Base-by-base conservation (phyloP, 2,329 filamentous ascomycete species). In the Colletotrichum sansevieriae region DNA sequence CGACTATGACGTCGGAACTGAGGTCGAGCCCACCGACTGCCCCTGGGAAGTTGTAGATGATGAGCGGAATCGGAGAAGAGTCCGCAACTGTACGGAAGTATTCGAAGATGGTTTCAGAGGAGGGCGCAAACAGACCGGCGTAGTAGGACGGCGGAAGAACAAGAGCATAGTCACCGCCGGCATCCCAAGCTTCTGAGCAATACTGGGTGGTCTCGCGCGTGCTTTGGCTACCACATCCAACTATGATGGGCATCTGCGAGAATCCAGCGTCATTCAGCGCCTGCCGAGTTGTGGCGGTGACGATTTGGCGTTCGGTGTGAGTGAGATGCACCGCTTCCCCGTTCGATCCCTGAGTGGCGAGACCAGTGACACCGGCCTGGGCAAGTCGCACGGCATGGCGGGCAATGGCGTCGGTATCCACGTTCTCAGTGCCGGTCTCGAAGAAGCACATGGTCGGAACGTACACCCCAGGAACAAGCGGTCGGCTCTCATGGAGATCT, bases 291-390 rank as follows among this genome's bases (percentile, higher is more conserved):
- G 90, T 88, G 58, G 82, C 82, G 7, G 91, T 94, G 73, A 95
- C 88, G 59, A 88, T 81, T 55, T 87, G 85, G 68, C 92, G 88
- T 80, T 95, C 92, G 25, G 86, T 82, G 73, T 90, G 90, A 49
- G 90, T 89, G 39, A 95, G 85, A 75, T 94, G 92, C 12, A 94
- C 92, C 8, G 93, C 92, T 82, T 96, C 93, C 74, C 92, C 92
- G 76, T 95, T 95, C 76, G 91, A 93, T 54, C 92, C 92, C 77
- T 94, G 92, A 11, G 91, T 92, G 56, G 92, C 91, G 54, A 95
- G 84, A 20, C 92, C 92, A 15, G 90, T 87, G 47, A 95, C 88
- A 71, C 92, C 92, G 33, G 91, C 88, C 74, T 89, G 84, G 54
- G 91, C 92, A n/a, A 95, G 88, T 74, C 90, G 88, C 60, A 92